Base-by-base conservation (phyloP, 106 monocot species). In the Apostasia shenzhenica region DNA sequence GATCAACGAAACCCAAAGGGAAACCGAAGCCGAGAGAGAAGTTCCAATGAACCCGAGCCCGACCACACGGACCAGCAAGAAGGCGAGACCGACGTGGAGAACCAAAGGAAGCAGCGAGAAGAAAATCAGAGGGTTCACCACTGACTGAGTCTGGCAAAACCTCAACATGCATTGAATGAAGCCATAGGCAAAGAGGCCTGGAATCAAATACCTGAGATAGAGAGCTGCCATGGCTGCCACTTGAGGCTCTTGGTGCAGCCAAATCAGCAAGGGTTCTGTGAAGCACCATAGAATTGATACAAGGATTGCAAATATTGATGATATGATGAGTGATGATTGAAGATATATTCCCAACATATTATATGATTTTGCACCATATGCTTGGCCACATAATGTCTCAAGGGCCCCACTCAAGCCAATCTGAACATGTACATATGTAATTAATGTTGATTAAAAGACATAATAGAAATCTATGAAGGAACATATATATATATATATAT, bases 351-450 rank as follows among this genome's bases (percentile, higher is more conserved):
- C 94, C 1, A 94, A 48, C 83, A 80, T 74, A 6, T 55, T 57
- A 74, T 91, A 91, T 6, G 71, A 13, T 71, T 83, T 83, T 11
- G 91, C 87, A 3, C 94, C 94, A 48, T 75, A 88, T 48, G 60
- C 85, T 80, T 94, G 94, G 14, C 94, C 94, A 55, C 94, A 94
- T 5, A 91, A 72, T 48, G 94, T 94, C 70, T 94, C 94, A 45
- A 94, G 85, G 0, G 91, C 68, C 1, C 94, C 88, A 67, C 83
- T 94, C 14, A 94, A 50, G 56, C 94, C 94, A 42, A 63, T 81
- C 94, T 94, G 82, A 61, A 70, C 74, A 5, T 12, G 2, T 45
- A 63, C 4, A 72, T 6, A 12, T 10, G 45, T 12, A 37, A 40
- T 42, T 26, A 26, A 26, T 26, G 26, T 26, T 26, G 7, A 44